A percentile compares a stretch with the other conserved stretches of the same genome.
phyloP scores from a whole-genome alignment of 2,329 filamentous ascomycete genomes.

The Pseudogymnoascus sp. region DNA sequence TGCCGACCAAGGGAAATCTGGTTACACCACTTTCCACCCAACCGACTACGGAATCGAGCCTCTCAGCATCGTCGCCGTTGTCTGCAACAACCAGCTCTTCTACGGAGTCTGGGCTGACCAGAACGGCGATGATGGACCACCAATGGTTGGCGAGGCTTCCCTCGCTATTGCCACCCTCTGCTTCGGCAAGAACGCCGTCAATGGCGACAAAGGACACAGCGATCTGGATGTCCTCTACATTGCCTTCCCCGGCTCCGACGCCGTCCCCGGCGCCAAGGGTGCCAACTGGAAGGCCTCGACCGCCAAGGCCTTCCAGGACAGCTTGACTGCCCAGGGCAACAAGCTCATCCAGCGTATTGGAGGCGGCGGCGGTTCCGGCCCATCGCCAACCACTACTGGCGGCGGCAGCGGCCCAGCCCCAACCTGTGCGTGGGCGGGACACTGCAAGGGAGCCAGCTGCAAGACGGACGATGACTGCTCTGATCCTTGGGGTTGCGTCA shows the following conservation, averaged over 20 bases:
- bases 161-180: slow-evolving; percentile 53
- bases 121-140: slow-evolving; percentile 47
- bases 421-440: slow-evolving; percentile 19
- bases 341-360: slow-evolving; percentile 40
- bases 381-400: slow-evolving; percentile 14
- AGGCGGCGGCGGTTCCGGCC: slow-evolving; percentile 2
- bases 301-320: slow-evolving; percentile 47
- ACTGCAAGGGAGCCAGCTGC: slow-evolving; percentile 20
- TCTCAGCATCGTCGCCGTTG: slow-evolving; percentile 49
- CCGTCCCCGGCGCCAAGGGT: slow-evolving; percentile 47
- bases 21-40: slow-evolving; percentile 38
- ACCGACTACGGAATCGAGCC: slow-evolving; percentile 40
- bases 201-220: slow-evolving; percentile 50
- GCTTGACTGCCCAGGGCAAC: slow-evolving; percentile 46
- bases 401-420: slow-evolving; percentile 5
- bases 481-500: slow-evolving; percentile 16
- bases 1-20: slow-evolving; percentile 26
- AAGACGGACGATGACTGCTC: slow-evolving; percentile 17
- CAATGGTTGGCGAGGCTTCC: slow-evolving; percentile 49
- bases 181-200: slow-evolving; percentile 44
- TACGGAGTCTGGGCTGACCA: slow-evolving; percentile 59
- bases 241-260: slow-evolving; percentile 51
- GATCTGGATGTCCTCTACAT: slow-evolving; percentile 56
- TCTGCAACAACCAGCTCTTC: slow-evolving; percentile 45
- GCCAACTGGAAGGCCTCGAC: slow-evolving; percentile 50